Base-by-base conservation (phyloP, 768 basidiomycete genomes). In the Psilocybe cubensis region DNA sequence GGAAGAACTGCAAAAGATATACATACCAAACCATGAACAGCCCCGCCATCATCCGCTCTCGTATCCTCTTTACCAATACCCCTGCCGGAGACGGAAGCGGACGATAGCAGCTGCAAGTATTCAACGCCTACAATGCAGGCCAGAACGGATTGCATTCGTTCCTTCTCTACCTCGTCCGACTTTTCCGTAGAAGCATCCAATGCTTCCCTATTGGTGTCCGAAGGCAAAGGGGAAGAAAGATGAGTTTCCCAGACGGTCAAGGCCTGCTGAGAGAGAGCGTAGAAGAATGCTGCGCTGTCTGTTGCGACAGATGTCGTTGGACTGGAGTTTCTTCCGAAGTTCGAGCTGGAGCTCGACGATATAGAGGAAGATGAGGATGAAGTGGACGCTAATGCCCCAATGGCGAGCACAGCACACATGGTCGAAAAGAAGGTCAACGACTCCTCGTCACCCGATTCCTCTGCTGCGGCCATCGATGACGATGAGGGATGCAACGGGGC, bases 121-220 rank as follows among this genome's bases (percentile, higher is more conserved):
- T 64, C 68, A 25, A 87, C 72, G 52, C 86, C 83, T 52, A 88
- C 71, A 25, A 87, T 69, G 69, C 80, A 80, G n/a, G 88, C 78
- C 41, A 81, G 70, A 20, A 91, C 70, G 59, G 79, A 82, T 69
- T 91, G 85, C 46, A 85, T 66, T 38, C 67, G 65, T 48, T 73
- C 73, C 25, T 62, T 64, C 45, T 72, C 74, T 38, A 62, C 54
- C 7, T 43, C 58, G 18, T 53, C 56, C 21, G 60, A 50, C 35
- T 12, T 11, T 14, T 38, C 35, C 12, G 4, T 38, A 5, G 5
- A 11, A 11, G 35, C 35, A 4, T 38, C 35, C 35, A 2, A 38
- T 14, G 5, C 35, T 9, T 38, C 35, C 14, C 35, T 38, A 38
- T 38, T n/a, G 14, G 14, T 17, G 5, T 38, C 35, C 7, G 55